Evolutionary conservation across 2,329 filamentous ascomycete species (phyloP).

Genomic region (Pezicula radicicola): DNA sequence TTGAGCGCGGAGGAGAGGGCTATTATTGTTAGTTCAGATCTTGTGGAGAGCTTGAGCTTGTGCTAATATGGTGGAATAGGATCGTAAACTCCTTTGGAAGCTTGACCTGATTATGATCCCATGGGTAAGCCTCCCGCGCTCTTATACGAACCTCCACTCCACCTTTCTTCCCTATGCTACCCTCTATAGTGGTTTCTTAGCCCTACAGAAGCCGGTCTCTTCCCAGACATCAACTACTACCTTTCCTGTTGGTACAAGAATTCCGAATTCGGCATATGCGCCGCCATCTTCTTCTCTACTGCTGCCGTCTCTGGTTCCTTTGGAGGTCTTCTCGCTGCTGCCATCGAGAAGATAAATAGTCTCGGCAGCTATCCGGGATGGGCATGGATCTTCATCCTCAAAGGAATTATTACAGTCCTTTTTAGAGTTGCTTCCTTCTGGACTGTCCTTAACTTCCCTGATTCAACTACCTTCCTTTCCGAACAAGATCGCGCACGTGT

Average conservation of each 20-base stretch:
- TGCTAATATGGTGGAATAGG: no score
- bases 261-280: slow-evolving; percentile 67
- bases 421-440: slow-evolving; percentile 69
- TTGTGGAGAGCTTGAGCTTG: no score
- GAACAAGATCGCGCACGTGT: slow-evolving; percentile 69
- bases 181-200: slow-evolving; percentile 77
- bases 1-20: no score
- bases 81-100: slow-evolving; percentile 59
- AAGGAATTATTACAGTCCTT: slow-evolving; percentile 67
- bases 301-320: slow-evolving; percentile 78
- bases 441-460: slow-evolving; percentile 82
- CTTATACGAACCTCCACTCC: slow-evolving; percentile 8
- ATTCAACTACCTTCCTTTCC: slow-evolving; percentile 69
- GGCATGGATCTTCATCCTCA: slow-evolving; percentile 67
- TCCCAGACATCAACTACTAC: slow-evolving; percentile 77
- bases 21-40: no score
- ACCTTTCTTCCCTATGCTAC: slow-evolving; percentile 46
- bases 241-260: slow-evolving; percentile 82
- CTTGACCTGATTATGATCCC: slow-evolving; percentile 60
- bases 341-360: slow-evolving; percentile 67
- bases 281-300: slow-evolving; percentile 78
- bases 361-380: slow-evolving; percentile 54
- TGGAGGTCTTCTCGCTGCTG: slow-evolving; percentile 70
- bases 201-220: slow-evolving; percentile 71
- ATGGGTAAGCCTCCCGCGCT: no score